Evolutionary conservation across 2,329 filamentous ascomycete species (phyloP).

Genomic region (Ceratocystis ficicola): DNA sequence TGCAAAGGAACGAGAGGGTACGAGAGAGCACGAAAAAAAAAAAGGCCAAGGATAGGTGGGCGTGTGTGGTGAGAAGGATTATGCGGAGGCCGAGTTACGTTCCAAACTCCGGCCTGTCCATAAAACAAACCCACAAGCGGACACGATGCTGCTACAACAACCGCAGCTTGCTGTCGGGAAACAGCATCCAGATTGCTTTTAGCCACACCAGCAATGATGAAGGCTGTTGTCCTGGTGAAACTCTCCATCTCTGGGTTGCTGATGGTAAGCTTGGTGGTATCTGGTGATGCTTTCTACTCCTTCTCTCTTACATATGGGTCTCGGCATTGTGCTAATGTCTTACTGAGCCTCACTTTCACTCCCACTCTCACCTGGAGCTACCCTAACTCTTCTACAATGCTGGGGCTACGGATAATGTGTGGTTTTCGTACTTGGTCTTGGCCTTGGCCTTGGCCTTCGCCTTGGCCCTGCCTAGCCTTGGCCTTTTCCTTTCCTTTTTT

Average conservation of each 20-base stretch:
- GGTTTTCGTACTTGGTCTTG: too few relatives aligned
- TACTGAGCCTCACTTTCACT: neutral
- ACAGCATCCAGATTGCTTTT: too few relatives aligned
- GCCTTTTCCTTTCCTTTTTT: neutral
- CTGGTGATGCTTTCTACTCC: neutral
- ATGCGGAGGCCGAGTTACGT: neutral
- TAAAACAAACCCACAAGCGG: neutral
- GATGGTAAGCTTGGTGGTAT: neutral
- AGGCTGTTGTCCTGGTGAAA: neutral
- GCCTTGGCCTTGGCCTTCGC: too few relatives aligned
- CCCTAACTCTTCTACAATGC: neutral
- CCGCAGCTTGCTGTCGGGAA: neutral
- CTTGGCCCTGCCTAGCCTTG: neutral
- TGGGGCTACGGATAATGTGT: neutral
- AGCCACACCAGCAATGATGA: too few relatives aligned
- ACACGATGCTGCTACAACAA: neutral
- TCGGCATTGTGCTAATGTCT: slow-evolving; percentile 2
- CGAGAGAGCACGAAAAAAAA: neutral
- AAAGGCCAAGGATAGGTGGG: neutral
- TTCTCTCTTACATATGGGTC: neutral
- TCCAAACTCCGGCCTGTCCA: neutral
- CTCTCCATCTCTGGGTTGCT: neutral
- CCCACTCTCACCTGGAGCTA: too few relatives aligned
- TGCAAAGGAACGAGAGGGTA: too few relatives aligned
- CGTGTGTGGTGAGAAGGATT: neutral